Evolutionary conservation across 768 basidiomycete species (phyloP).

Genomic region (Tylopilus sp.): DNA sequence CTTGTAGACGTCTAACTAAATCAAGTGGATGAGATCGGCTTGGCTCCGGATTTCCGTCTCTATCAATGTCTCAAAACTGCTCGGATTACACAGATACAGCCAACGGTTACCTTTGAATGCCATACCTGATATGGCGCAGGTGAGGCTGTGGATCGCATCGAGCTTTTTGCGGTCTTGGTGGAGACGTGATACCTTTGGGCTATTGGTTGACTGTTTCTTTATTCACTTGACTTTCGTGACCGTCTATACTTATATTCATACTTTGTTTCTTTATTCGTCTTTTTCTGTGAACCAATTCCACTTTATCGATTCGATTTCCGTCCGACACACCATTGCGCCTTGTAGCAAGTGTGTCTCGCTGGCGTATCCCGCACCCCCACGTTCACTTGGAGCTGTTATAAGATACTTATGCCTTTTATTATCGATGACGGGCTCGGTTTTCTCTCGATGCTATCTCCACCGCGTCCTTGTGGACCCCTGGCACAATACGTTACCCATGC

Average conservation of each 20-base stretch:
- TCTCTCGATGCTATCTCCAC: constrained; percentile 24
- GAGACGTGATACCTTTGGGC: constrained; percentile 42
- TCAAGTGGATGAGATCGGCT: constrained; percentile 44
- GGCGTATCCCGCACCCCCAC: constrained; percentile 25
- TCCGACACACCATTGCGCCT: constrained; percentile 25
- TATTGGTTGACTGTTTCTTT: constrained; percentile 61
- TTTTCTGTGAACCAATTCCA: constrained; percentile 30
- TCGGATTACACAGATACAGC: no score
- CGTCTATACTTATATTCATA: constrained; percentile 25
- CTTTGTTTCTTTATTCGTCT: constrained; percentile 31
- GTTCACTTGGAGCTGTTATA: constrained; percentile 31
- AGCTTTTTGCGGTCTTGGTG: neutral
- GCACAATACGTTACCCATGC: constrained; percentile 20
- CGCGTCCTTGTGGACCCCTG: constrained; percentile 20
- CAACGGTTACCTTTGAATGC: constrained; percentile 6
- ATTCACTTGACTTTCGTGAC: constrained; percentile 40
- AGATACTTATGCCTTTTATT: constrained; percentile 30
- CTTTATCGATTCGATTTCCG: constrained; percentile 32
- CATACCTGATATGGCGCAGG: constrained; percentile 8
- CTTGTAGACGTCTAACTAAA: constrained; percentile 27
- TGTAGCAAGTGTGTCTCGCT: constrained; percentile 21
- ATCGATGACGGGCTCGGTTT: constrained; percentile 20
- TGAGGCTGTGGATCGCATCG: neutral
- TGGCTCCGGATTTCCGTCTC: constrained; percentile 40
- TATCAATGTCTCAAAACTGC: constrained; percentile 2